Base-by-base conservation (phyloP, 164 flowering plant genomes). In the Berberis thunbergii region DNA sequence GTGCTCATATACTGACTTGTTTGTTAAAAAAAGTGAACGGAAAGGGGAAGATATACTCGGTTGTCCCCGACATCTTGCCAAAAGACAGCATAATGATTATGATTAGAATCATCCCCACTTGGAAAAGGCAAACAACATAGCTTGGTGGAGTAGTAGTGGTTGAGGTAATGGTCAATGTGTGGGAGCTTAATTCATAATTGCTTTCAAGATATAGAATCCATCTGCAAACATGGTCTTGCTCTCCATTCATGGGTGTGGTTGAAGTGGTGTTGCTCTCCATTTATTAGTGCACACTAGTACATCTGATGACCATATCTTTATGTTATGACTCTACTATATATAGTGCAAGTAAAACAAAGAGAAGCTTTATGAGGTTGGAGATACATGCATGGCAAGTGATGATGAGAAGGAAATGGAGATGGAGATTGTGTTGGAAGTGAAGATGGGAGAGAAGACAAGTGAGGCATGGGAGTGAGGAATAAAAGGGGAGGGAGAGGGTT, bases 111-210 rank as follows among this genome's bases (percentile, higher is more conserved):
- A 57, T 49, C 61, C 41, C 41, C 59, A 46, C 48, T 63, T 66
- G 41, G 67, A 45, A 63, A 59, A 70, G 65, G 6, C 41, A 11
- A 49, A 59, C 43, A 49, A 43, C 49, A 39, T 64, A 59, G 54
- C 40, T 41, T 63, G 71, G 65, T 69, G 64, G 67, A 54, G 62
- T 48, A 52, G 53, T 6, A n/a, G 59, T 63, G 58, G 66, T 63
- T 63, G 66, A 7, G 13, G n/a, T 7, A 6, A 52, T 1, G 54
- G 54, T 52, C 54, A 52, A 52, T 52, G 13, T 1, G 52, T 52
- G 54, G 54, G n/a, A 63, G 66, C 52, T 41, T 49, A 66, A 70
- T 67, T 67, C 66, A 64, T 68, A 43, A 72, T 69, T 61, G 64
- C 49, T 53, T 50, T 64, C 44, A 62, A 8, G 42, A 4, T 48